Evolutionary conservation across 768 basidiomycete genomes (phyloP), one percentile per base, ranked within the genome.

Genomic region (Mycena belliarum): DNA sequence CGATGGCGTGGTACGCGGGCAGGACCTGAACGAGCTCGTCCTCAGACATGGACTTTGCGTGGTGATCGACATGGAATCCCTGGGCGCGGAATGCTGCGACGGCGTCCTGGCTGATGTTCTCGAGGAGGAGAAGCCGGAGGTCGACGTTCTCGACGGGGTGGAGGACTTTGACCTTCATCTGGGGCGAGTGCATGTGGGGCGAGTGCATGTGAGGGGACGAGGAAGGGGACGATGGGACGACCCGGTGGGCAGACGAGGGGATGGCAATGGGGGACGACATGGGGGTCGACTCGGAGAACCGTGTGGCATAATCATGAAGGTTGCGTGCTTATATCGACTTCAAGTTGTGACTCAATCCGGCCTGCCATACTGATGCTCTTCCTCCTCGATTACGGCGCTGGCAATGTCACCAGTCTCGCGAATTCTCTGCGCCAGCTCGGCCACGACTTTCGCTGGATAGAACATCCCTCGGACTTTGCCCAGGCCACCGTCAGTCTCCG

Each of bases 361-460:
- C n/a, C 12, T 21, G 20, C 20, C 21, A 21, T 11, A 23, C 10
- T 23, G 20, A 57, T 57, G 57, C 85, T 97, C 63, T 98, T 87
- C 73, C 84, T 98, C 66, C 88, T 98, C 63, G 96, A 98, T 73
- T 97, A 98, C 70, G 95, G 95, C 71, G 95, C 95, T 49, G 95
- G 95, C 21, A 98, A 95, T 69, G 92, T 94, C 44, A 88, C 88
- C 75, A 93, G 91, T 68, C 85, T 98, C 38, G 95, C 95, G 26
- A 98, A 98, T 72, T 91, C 95, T 2, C 79, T 98, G 63, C 82
- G 75, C 42, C 84, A 83, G 56, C 86, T 98, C 1, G 95, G 96
- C 16, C 86, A 93, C 73, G 72, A 83, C 2, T 98, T 95, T 73
- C 80, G 87, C 59, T 99, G 96, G 96, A 89, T 99, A 69, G 79